Evolutionary conservation across 31 red algal genomes (phyloP), one percentile per base, ranked within the genome.

Genomic region (Endocladia muricata): DNA sequence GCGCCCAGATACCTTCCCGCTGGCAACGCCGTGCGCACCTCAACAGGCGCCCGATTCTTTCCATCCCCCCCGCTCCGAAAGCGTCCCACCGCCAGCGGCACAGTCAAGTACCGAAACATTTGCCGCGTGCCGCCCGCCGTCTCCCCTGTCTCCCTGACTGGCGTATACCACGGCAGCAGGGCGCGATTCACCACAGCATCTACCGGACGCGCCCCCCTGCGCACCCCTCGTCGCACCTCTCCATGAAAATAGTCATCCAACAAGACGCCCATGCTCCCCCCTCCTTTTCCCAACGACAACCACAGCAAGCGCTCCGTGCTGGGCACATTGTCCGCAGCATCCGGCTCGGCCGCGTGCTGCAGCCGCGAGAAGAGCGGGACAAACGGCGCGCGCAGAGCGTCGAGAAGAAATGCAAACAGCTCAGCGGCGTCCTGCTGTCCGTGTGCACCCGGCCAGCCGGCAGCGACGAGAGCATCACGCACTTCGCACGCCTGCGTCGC

Each of bases 391-490:
- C 52, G 32, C 11, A 92, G 67, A 13, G 44, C 64, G 58, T 92
- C 80, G 22, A 92, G 23, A 25, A 92, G 64, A 55, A 49, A 68
- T 2, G 75, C 52, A 1, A 85, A 72, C n/a, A 91, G 75, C 68
- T 92, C 80, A 2, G 88, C 81, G 11, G 81, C 73, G 67, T 92
- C 88, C 41, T 85, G 79, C 52, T 92, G 88, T 0, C 57, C 72
- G 19, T 43, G 38, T 23, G 55, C 41, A 33, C 37, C 57, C 6
- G 32, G 32, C 70, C 80, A 84, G 11, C 83, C 59, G 2, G 58
- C 17, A 28, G 49, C 29, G 19, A 65, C 67, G 7, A 86, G 58
- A 7, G 73, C 57, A 23, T 35, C 30, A 7, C 81, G 61, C 2
- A 92, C 21, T 0, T 60, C 73, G 9, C 55, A 40, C 4, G 83